Base-by-base conservation (phyloP, 768 basidiomycete species). In the Russula ochroleuca region DNA sequence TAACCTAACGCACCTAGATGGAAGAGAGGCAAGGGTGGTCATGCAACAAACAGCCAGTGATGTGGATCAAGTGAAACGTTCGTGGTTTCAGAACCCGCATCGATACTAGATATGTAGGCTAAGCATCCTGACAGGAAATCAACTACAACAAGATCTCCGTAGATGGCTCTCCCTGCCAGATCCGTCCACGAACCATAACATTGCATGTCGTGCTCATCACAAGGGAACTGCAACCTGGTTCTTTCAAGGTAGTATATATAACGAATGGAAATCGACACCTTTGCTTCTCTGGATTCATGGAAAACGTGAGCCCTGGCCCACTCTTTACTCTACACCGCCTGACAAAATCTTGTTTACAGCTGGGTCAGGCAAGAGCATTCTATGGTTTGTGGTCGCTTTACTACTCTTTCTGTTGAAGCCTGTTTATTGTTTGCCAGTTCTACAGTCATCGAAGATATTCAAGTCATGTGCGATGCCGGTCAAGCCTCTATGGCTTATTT, bases 101-200 rank as follows among this genome's bases (percentile, higher is more conserved):
- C 2, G 5, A 7, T 38, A n/a, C 28, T 31, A 0, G 41, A 0
- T 8, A 19, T 45, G 1, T 9, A 10, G 5, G 23, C 38, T 13
- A 41, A 13, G 1, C 19, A 13, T 28, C 14, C 2, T 25, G n/a
- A 2, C 53, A 62, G 61, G 31, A 8, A 55, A 37, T n/a, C 43
- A 40, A 25, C 11, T 55, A 37, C 43, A 21, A 9, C 7, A 40
- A 1, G 17, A 11, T 17, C 13, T 62, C 21, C 23, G 23, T 3
- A 38, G 25, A 19, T 62, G 61, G 61, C 53, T 62, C 45, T 62
- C 61, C 1, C 61, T 53, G 15, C 31, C 61, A 5, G 53, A 62
- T 28, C 61, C 61, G 2, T 54, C 47, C 11, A 54, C 43, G 4
- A 62, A 62, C 10, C 45, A 48, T 33, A 47, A 62, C 14, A 49